Conservation (phyloP, 2,329 filamentous ascomycete genomes). For the Celoporthe dispersa region DNA sequence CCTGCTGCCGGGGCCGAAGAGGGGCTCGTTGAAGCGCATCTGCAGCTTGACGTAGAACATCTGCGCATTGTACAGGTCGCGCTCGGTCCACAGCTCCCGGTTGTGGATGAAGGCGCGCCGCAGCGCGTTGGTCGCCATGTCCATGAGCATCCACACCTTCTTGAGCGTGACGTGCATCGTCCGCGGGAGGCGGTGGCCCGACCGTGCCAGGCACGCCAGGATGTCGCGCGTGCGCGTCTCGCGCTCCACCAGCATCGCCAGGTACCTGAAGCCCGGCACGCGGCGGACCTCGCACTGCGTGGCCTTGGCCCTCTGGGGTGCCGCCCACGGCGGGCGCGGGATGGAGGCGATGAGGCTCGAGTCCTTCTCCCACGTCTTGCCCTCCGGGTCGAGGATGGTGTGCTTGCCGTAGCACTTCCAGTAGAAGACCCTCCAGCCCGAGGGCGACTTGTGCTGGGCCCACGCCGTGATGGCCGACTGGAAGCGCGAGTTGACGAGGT, state of each 20-base stretch:
- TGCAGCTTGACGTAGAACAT: slow-evolving; percentile 74
- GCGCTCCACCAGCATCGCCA: slow-evolving; percentile 67
- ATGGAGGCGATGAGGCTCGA: slow-evolving; percentile 25
- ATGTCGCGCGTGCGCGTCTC: slow-evolving; percentile 64
- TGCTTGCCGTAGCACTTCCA: slow-evolving; percentile 62
- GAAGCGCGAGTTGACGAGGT: slow-evolving; percentile 62
- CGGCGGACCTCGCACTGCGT: slow-evolving; percentile 44
- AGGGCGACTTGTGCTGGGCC: slow-evolving; percentile 57
- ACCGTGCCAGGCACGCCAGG: slow-evolving; percentile 60
- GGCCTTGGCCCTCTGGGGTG: slow-evolving; percentile 17
- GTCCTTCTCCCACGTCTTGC: slow-evolving; percentile 38
- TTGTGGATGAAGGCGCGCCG: slow-evolving; percentile 61
- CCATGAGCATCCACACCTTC: slow-evolving; percentile 76
- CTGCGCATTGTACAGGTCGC: slow-evolving; percentile 64
- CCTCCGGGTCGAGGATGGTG: slow-evolving; percentile 63
- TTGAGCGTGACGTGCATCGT: slow-evolving; percentile 54
- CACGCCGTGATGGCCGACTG: slow-evolving; percentile 62
- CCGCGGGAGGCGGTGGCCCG: slow-evolving; percentile 60
- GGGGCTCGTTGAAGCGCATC: slow-evolving; percentile 69
- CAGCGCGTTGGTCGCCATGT: slow-evolving; percentile 60
- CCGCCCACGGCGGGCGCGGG: slow-evolving; percentile 23
- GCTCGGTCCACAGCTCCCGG: slow-evolving; percentile 57
- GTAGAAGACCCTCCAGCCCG: slow-evolving; percentile 61
- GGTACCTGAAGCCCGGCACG: slow-evolving; percentile 69
- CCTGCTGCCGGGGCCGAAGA: slow-evolving; percentile 55